A percentile compares a stretch with the other conserved stretches of the same genome.
Conservation (phyloP, 495 filamentous ascomycete species). For the Daldinia bambusicola region DNA sequence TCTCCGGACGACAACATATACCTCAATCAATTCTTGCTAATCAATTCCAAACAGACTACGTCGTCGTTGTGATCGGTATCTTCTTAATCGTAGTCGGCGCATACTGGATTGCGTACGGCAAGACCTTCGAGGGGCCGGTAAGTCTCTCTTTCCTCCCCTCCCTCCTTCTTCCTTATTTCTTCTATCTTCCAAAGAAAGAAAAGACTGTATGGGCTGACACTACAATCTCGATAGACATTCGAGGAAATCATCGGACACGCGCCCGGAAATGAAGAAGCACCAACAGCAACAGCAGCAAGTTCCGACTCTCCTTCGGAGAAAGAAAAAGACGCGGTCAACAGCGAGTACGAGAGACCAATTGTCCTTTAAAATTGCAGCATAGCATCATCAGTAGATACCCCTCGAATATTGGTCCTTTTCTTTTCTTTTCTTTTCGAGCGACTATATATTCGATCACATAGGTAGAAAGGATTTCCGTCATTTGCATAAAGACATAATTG, state of each 20-base stretch:
- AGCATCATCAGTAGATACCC: neutral
- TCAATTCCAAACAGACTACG: slow-evolving; percentile 40
- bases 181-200: neutral
- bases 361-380: neutral
- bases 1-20: neutral
- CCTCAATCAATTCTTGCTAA: slow-evolving; percentile 11
- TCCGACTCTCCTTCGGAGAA: neutral
- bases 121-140: slow-evolving; percentile 49
- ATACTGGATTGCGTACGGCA: slow-evolving; percentile 46
- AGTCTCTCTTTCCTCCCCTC: slow-evolving; percentile 16
- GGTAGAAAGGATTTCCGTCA: neutral
- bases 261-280: slow-evolving; percentile 28
- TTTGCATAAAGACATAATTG: too few relatives aligned
- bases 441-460: too few relatives aligned
- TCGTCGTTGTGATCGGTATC: slow-evolving; percentile 51
- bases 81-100: slow-evolving; percentile 45
- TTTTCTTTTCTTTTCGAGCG: neutral
- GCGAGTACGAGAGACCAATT: slow-evolving; percentile 9
- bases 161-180: neutral
- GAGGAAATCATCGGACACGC: slow-evolving; percentile 38
- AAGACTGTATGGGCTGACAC: neutral
- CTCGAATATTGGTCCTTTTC: neutral
- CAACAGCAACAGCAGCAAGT: neutral
- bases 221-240: slow-evolving; percentile 24
- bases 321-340: neutral